Base-by-base conservation (phyloP, 2,329 filamentous ascomycete genomes). In the Lecanoromycetidae sp. region DNA sequence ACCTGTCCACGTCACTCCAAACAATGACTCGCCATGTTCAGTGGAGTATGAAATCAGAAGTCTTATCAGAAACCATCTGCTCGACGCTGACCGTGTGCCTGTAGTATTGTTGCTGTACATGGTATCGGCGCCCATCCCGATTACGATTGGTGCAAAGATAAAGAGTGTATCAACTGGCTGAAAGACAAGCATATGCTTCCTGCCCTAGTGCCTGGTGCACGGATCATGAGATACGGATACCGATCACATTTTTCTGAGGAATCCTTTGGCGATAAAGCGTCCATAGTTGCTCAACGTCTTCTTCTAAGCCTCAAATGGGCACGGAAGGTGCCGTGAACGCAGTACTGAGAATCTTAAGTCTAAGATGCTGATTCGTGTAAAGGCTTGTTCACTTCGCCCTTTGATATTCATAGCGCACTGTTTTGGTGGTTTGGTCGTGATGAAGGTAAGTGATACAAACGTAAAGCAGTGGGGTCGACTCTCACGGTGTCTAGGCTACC, bases 101-200 rank as follows among this genome's bases (percentile, higher is more conserved):
- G n/a, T 35, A 62, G 59, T 36, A 57, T 62, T 34, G 45, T 61
- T 13, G 59, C 59, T 12, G 55, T 61, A 22, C 58, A 59, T 5
- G 59, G 58, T 6, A 55, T 61, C 19, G 59, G 57, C 10, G 53
- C 55, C 19, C 53, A 60, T 42, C 53, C 56, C 36, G 52, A 57
- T 41, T 57, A 52, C 36, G 17, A 20, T 25, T 29, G 29, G 17
- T 26, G n/a, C 10, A 13, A 20, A 12, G 52, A 46, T 15, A 48
- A 52, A 20, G 42, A 50, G n/a, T 54, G 56, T 10, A 34, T 49
- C 26, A 54, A 61, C 45, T 61, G 58, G 59, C 45, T 61, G 38
- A 53, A 52, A 12, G 58, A 61, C 43, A 35, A 36, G 19, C 49
- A 56, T 25, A 60, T 58, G 58, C 56, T 61, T 2, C 52, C 47